These are phyloP conservation scores for Penicillium capsulatum DNA, from an alignment of 2,329 filamentous ascomycete genomes.

Conservation along the genomic window DNA sequence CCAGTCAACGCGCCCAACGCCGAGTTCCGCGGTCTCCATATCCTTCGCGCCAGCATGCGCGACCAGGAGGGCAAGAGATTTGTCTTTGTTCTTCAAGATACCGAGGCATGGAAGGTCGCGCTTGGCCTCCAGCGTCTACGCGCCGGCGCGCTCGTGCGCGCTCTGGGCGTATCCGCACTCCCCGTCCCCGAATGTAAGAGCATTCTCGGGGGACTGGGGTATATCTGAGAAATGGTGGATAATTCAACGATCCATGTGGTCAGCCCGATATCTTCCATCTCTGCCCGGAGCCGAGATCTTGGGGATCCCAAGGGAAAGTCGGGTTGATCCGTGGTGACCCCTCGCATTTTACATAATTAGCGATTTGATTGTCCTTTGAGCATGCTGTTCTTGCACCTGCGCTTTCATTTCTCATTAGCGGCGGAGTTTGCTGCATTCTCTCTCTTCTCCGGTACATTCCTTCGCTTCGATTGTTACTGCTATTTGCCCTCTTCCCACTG, in stretches of 20 bases:
- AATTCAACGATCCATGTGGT: neutral
- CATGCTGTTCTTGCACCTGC: constrained; percentile 1
- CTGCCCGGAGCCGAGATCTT: no score
- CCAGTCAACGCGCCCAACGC: constrained; percentile 26
- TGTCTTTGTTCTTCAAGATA: constrained; percentile 57
- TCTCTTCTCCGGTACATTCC: constrained; percentile 18
- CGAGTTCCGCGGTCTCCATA: constrained; percentile 47
- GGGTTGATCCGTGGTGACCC: neutral
- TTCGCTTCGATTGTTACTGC: constrained; percentile 15
- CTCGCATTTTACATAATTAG: constrained; percentile 1
- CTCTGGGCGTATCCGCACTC: constrained; percentile 52
- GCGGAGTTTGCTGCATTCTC: constrained; percentile 25
- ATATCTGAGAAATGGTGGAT: constrained; percentile 23
- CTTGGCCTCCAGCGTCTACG: constrained; percentile 55
- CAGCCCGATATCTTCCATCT: neutral
- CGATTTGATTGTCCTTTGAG: constrained; percentile 5
- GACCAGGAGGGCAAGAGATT: constrained; percentile 60
- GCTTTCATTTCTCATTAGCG: constrained; percentile 23
- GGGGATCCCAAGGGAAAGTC: neutral
- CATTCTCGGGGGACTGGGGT: constrained; percentile 40
- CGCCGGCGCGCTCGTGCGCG: constrained; percentile 53
- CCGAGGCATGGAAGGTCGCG: constrained; percentile 60
- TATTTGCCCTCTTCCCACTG: constrained; percentile 1
- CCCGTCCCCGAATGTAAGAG: constrained; percentile 43
- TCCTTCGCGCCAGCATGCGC: constrained; percentile 56